Base-by-base conservation (phyloP, 2,329 filamentous ascomycete species). In the Fusarium sp. region DNA sequence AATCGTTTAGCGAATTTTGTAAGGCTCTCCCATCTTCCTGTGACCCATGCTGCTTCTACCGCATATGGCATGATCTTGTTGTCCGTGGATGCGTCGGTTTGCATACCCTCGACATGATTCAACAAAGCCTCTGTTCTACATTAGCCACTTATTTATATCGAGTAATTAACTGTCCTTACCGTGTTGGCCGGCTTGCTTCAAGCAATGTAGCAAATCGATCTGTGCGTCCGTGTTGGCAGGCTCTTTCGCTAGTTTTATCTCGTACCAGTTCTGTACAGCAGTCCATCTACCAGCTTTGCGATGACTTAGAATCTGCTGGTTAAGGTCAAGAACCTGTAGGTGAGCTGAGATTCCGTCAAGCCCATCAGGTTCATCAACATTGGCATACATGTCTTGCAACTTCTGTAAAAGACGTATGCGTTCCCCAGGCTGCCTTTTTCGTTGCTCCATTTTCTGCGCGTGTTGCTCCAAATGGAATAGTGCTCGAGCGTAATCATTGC, bases 341-440 rank as follows among this genome's bases (percentile, higher is more conserved):
- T 96, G 92, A 21, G 93, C 90, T 3, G 95, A 97, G 65, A 99
- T 95, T 4, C 96, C 96, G 77, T 98, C 94, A 34, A 99, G 90
- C 2, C 95, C 94, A 79, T 99, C 96, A 0, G 96, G 97, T 74
- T 99, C 96, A 75, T 99, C 96, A 65, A 99, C 98, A 73, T 98
- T 92, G 2, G 93, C 93, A 79, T 99, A 99, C 19, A 99, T 97
- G 55, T 95, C 90, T 76, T 98, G 95, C 25, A 99, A 83, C 65
- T 90, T 89, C 71, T 93, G 89, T 63, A 97, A 87, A 6, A 96
- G 84, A 25, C 88, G 85, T 55, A 91, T 85, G n/a, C 86, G 82
- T 23, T 89, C 86, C 4, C 84, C 83, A 2, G 82, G 79, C 2
- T 84, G 83, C 26, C 82, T 76, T 34, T 82, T 81, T n/a, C 79